Base-by-base conservation (phyloP, 1,284 basidiomycete genomes). In the Entoloma clypeatum region DNA sequence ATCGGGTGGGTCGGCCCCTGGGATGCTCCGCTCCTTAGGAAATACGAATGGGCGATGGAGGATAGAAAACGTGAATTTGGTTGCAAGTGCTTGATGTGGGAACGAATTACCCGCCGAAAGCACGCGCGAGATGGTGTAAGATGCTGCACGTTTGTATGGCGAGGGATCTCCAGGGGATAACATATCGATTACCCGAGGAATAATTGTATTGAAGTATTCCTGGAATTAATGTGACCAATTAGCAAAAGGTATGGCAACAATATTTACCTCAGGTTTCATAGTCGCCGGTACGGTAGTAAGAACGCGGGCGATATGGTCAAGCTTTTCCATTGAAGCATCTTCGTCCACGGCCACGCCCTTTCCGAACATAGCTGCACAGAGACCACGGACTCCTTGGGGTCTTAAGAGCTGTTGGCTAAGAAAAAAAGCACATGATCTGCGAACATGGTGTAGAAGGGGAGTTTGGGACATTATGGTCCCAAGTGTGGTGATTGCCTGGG, bases 51-150 rank as follows among this genome's bases (percentile, higher is more conserved):
- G 58, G 10, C 47, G 28, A 48, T 81, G 74, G 11, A 82, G 50
- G 28, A 63, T 51, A 17, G 69, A 59, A 9, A 74, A 52, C 8
- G 77, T 49, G 11, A 74, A 62, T 0, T 52, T 54, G 3, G 67
- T 63, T 2, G 70, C 62, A 2, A 65, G 34, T 16, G 55, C 34
- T 25, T 59, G 55, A 39, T 69, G 52, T 8, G 34, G 41, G 21
- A 45, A 47, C 4, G 47, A 34, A 29, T 60, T 54, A 18, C 64
- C 64, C 1, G 62, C 47, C 5, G 70, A 60, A 10, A 89, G 58
- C 62, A 86, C 75, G 9, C 78, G 75, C 7, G 84, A 81, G 22
- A 90, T 55, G 1, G 79, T 63, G 57, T 86, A 89, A 2, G 82
- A 75, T 4, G 81, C 78, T 0, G 81, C 82, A 24, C 81, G 72